Base-by-base conservation (phyloP, 148 eudicot species). In the Rhododendron mucronatum region DNA sequence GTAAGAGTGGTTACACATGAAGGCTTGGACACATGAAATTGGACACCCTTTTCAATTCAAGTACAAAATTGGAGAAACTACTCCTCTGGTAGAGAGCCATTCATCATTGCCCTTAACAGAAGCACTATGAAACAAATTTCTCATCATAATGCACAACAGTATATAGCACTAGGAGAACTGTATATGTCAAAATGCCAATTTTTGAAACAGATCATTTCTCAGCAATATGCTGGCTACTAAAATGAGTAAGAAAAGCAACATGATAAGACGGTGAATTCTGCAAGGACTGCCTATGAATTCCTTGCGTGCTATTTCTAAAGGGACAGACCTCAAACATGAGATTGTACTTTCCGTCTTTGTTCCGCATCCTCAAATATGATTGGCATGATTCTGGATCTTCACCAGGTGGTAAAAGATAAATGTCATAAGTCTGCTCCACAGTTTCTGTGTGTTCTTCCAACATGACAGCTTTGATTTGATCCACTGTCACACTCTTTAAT, bases 351-450 rank as follows among this genome's bases (percentile, higher is more conserved):
- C 99, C 99, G 82, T 96, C 99, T 87, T 92, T 96, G 87, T 96
- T 96, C 87, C 97, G 90, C 99, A 96, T 94, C 92, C 99, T 94
- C 83, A 96, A 86, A 89, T 96, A 95, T 79, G 99, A 96, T 89
- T 96, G 96, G 90, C 98, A 96, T 67, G 96, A 93, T 89, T 96
- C 99, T 74, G 97, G 97, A 89, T 96, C 99, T 92, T 96, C 99
- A 83, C 99, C 99, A 59, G 99, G 99, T 50, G 99, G 99, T 63
- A 96, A 84, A 88, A 96, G 97, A 91, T 91, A 96, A 82, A 96
- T 96, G 85, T 96, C 99, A 83, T 96, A 96, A 84, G 93, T 95
- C 90, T 95, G 92, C 87, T 96, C 99, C 84, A 84, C 84, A 23
- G 90, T 61, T 89, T 95, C 98, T 18, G 73, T 83, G 59, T 88